Evolutionary conservation across 2,329 filamentous ascomycete genomes (phyloP), one percentile per base, ranked within the genome.

Genomic region (Sarocladium strictum): DNA sequence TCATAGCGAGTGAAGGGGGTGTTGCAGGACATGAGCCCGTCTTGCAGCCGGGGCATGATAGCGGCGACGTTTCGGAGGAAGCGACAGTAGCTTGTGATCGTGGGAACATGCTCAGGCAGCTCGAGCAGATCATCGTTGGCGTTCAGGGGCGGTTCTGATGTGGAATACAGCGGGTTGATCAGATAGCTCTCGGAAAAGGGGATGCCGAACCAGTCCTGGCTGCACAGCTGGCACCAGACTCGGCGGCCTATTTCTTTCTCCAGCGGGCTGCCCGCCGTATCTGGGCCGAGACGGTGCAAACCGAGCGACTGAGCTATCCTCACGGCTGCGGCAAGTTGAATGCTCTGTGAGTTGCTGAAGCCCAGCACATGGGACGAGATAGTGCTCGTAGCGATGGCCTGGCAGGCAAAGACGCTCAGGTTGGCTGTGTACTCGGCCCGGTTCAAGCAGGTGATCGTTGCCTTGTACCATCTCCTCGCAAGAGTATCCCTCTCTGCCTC

Each of bases 111-210:
- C 15, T 38, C 35, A 5, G 35, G 35, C 35, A 9, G 35, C 7
- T 9, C 12, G 5, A 38, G 9, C 35, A 38, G 6, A 15, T 38
- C 35, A 19, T 38, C 35, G 17, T 38, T 19, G 35, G 7, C 6
- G 35, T 38, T 38, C 35, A 38, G 6, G 5, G 35, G 35, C 35
- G 7, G 6, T 38, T 9, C 15, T 5, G 35, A 9, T 2, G 62
- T 67, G 14, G 63, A 69, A 55, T 71, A 67, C 45, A 64, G 60
- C 2, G 69, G 69, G 17, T 66, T 66, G 50, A 72, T 66, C 23
- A 67, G 65, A 55, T 72, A 72, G 32, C 64, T 69, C 53, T 72
- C 69, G 12, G 69, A 69, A 54, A 72, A 72, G 1, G 69, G 67
- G 4, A 72, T 57, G 53, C 56, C 57, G 55, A 67, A 72, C 59